A percentile compares a stretch with the other conserved stretches of the same genome.
Conservation (phyloP, 2,329 filamentous ascomycete genomes). For the Talaromyces sp. region DNA sequence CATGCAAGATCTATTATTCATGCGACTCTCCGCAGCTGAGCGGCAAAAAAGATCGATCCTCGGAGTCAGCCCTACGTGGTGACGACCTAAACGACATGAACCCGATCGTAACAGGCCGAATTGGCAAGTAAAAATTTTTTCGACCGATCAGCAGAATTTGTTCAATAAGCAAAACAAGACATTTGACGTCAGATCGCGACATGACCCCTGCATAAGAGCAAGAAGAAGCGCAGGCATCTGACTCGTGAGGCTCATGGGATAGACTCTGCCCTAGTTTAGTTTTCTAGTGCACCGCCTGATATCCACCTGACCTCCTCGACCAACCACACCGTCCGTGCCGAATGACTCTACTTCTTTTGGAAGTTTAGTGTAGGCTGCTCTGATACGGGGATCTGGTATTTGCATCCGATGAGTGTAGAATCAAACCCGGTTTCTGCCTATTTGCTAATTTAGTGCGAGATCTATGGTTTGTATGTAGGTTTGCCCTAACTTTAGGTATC, state of each 20-base stretch:
- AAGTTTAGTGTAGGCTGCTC: background rate
- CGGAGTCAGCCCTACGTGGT: background rate
- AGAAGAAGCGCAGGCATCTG: background rate
- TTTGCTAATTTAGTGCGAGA: background rate
- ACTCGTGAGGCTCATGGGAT: slow-evolving; percentile 6
- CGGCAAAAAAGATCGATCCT: background rate
- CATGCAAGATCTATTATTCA: slow-evolving; percentile 1
- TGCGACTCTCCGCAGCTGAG: background rate
- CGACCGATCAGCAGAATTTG: background rate
- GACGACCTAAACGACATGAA: background rate
- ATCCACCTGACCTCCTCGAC: slow-evolving; percentile 4
- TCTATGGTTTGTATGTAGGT: background rate
- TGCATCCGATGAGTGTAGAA: background rate
- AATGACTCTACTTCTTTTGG: background rate
- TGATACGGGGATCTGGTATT: background rate
- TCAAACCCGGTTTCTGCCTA: background rate
- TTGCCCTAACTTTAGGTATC: background rate
- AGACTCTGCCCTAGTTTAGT: background rate
- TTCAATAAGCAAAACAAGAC: background rate
- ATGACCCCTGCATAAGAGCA: slow-evolving; percentile 7
- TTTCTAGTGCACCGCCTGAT: background rate
- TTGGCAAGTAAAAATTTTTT: background rate
- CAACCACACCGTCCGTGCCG: background rate
- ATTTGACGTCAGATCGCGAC: background rate
- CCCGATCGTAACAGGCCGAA: background rate